phyloP scores from a whole-genome alignment of 2,329 filamentous ascomycete genomes.

The Pyrenochaeta sp. region DNA sequence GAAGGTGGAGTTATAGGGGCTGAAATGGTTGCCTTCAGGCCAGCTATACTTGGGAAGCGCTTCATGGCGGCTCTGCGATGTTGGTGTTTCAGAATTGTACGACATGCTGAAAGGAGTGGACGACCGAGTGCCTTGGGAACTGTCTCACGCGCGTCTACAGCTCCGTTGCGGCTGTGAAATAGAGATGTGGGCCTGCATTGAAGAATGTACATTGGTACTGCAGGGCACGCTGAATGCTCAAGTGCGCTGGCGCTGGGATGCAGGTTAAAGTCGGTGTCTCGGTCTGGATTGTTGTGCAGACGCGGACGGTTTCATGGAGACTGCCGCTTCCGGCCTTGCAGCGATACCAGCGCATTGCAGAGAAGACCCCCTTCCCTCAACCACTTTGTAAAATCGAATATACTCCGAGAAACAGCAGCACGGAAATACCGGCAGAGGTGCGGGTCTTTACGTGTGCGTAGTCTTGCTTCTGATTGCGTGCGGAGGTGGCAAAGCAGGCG shows the following conservation, averaged over 20 bases:
- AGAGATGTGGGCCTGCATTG: neutral
- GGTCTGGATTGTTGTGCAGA: constrained; percentile 20
- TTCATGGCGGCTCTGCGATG: constrained; percentile 23
- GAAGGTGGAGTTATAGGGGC: neutral
- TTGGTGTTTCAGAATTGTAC: constrained; percentile 33
- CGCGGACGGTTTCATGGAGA: constrained; percentile 2
- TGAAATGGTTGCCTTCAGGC: neutral
- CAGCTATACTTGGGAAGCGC: constrained; percentile 4
- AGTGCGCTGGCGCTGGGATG: constrained; percentile 20
- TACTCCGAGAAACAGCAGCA: constrained; percentile 5
- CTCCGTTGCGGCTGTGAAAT: constrained; percentile 7
- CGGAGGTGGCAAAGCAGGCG: constrained; percentile 31
- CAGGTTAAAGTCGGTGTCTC: constrained; percentile 15
- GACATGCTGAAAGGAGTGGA: constrained; percentile 16
- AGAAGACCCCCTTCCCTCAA: constrained; percentile 4
- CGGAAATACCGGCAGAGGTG: constrained; percentile 26
- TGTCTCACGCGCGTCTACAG: constrained; percentile 22
- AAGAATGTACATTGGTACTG: neutral
- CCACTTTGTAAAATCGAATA: neutral
- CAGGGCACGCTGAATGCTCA: constrained; percentile 2
- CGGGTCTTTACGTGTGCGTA: constrained; percentile 11
- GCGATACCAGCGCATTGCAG: constrained; percentile 10
- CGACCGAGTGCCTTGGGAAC: constrained; percentile 10
- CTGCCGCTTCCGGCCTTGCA: constrained; percentile 6
- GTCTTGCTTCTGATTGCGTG: constrained; percentile 10